Base-by-base conservation (phyloP, 2,329 filamentous ascomycete species). In the Shiraia sp. region DNA sequence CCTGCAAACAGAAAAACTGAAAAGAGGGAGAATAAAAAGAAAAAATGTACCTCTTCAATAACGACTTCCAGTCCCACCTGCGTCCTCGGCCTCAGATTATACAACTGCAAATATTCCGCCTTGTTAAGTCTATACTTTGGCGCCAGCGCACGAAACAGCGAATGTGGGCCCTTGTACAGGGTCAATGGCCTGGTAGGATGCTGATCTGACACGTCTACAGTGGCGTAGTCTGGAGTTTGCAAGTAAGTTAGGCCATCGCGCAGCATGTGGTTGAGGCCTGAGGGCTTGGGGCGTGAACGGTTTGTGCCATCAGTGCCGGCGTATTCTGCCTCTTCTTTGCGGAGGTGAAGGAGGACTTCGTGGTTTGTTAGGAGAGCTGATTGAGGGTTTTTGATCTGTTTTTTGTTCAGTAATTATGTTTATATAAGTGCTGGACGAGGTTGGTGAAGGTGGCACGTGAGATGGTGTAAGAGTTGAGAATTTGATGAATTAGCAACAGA, bases 291-390 rank as follows among this genome's bases (percentile, higher is more conserved):
- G 16, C 66, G 50, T 6, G 43, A 45, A 28, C 62, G 58, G 6
- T 42, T 36, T 13, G 53, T 66, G 41, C 49, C 55, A 41, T 70
- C 66, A 19, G 49, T 56, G 35, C 58, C 59, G 7, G 44, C 48
- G 47, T 70, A 68, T 41, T 68, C 63, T 42, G 60, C 62, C 24
- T 61, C 56, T 55, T 66, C 61, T 34, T 54, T 37, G 26, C 48
- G 59, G 17, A 69, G 58, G 54, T 69, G 65, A 14, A 64, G 55
- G 57, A 83, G 84, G 50, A 90, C 85, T 74, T 90, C 87, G 51
- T 81, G 85, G 67, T 90, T 90, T 64, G 82, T 81, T 59, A 90
- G 74, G 29, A 85, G 77, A 4, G 84, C 85, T 22, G 81, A 81
- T 63, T 89, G 85, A 3, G 85, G 75, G 60, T 87, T 85, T 56